A percentile compares a stretch with the other conserved stretches of the same genome.
Conservation (phyloP, 2,329 filamentous ascomycete species). For the Xylariaceae sp. region DNA sequence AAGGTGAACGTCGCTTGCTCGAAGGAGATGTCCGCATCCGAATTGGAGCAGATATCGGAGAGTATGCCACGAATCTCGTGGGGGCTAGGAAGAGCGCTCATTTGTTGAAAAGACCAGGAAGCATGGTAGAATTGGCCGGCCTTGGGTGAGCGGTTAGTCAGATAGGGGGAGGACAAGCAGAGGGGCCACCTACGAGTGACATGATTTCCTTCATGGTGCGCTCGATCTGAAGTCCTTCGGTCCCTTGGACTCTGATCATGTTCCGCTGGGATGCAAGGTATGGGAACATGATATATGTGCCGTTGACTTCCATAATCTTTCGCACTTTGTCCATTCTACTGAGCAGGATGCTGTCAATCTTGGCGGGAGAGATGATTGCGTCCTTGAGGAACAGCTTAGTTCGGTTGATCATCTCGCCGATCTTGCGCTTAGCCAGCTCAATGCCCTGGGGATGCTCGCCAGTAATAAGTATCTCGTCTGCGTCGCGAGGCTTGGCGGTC, state of each 20-base stretch:
- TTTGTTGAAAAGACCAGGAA: constrained; percentile 87
- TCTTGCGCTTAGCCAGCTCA: constrained; percentile 80
- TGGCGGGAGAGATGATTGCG: constrained; percentile 80
- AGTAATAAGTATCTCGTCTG: constrained; percentile 91
- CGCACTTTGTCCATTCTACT: constrained; percentile 92
- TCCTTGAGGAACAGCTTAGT: constrained; percentile 89
- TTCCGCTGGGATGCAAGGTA: constrained; percentile 79
- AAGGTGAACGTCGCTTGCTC: constrained; percentile 94
- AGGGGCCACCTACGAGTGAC: constrained; percentile 62
- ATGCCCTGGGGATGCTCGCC: constrained; percentile 83
- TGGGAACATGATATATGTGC: constrained; percentile 90
- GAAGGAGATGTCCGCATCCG: constrained; percentile 88
- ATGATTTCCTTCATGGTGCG: constrained; percentile 93
- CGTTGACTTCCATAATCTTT: constrained; percentile 95
- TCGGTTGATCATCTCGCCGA: constrained; percentile 76
- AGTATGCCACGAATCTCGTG: constrained; percentile 85
- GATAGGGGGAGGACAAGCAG: neutral
- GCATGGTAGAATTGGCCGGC: constrained; percentile 97
- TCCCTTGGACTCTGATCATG: constrained; percentile 83
- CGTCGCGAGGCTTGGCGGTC: constrained; percentile 73
- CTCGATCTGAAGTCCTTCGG: constrained; percentile 89
- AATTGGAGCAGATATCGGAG: constrained; percentile 92
- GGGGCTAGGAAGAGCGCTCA: constrained; percentile 60
- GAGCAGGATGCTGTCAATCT: constrained; percentile 90
- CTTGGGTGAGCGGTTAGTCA: constrained; percentile 41